Evolutionary conservation across 495 filamentous ascomycete species (phyloP).

Genomic region (Amphirosellinia nigrospora): DNA sequence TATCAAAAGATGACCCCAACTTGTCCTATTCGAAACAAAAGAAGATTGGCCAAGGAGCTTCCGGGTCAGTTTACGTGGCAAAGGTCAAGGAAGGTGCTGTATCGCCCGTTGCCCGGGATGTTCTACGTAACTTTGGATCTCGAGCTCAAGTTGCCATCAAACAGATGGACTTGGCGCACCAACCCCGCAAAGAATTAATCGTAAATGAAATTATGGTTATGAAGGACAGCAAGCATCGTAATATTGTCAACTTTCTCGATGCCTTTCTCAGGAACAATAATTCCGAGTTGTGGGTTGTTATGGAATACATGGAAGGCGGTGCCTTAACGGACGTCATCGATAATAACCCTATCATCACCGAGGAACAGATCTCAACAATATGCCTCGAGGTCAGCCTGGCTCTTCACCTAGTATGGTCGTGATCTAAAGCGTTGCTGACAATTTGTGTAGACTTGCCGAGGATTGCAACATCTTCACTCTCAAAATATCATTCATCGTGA

Average conservation of each 20-base stretch:
- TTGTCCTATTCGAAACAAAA: conserved; percentile 96
- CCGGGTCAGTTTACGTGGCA: conserved; percentile 96
- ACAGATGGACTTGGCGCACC: conserved; percentile 98
- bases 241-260: conserved; percentile 99
- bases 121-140: conserved; percentile 71
- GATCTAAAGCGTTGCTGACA: conserved; percentile 43
- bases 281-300: conserved; percentile 96
- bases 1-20: conserved; percentile 90
- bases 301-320: conserved; percentile 99
- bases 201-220: conserved; percentile 99
- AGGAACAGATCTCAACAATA: conserved; percentile 97
- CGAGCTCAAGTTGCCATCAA: conserved; percentile 94
- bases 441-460: conserved; percentile 81
- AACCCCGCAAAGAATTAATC: conserved; percentile 97
- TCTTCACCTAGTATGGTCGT: conserved; percentile 21
- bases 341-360: conserved; percentile 87
- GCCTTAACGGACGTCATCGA: conserved; percentile 98
- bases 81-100: conserved; percentile 80
- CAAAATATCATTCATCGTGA: conserved; percentile 99
- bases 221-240: conserved; percentile 97
- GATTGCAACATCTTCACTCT: conserved; percentile 88
- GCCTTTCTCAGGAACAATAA: conserved; percentile 93
- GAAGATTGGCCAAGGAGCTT: conserved; percentile 98
- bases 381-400: conserved; percentile 78
- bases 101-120: conserved; percentile 67